Base-by-base conservation (phyloP, 2,329 filamentous ascomycete genomes). In the Chalaropsis ovoidea region DNA sequence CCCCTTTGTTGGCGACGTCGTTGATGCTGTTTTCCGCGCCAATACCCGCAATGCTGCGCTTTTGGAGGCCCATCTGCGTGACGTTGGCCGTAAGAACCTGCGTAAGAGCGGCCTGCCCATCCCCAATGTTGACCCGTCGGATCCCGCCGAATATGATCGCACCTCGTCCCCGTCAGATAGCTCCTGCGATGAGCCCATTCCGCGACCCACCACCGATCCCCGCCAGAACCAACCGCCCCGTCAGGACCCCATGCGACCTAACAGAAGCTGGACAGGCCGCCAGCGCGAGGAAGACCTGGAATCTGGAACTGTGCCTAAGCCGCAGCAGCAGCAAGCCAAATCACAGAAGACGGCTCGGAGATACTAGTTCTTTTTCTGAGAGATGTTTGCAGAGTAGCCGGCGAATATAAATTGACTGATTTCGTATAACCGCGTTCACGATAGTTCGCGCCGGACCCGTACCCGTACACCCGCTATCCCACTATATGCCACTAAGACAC, bases 41-140 rank as follows among this genome's bases (percentile, higher is more conserved):
- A 94, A 93, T 72, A 89, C 86, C 22, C 84, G 84, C 71, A 94
- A 93, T 70, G 85, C 88, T 4, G 81, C 87, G 43, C 74, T 89
- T 1, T 77, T 90, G 17, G 87, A 90, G 72, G 76, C 84, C 60
- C 80, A 87, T 69, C 79, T 94, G 64, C 82, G 88, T 56, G 78
- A 85, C 69, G 84, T 86, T 72, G 88, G 88, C 67, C 82, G 82
- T 71, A 81, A 81, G 69, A 80, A 80, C 60, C 72, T 85, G 11
- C 76, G 77, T 49, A 72, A 75, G 61, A 78, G 75, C 62, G 81
- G 80, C 22, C 72, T 76, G 35, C 76, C 79, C 11, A 64, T 81
- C 41, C 80, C 80, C 4, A 73, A 75, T 2, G 68, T 78, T 64
- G 81, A 83, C 69, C 80, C 81, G 15, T 82, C 79, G 70, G 78